Evolutionary conservation across 192 early-diverging fungal genomes (phyloP).

Genomic region (Coemansia erecta): DNA sequence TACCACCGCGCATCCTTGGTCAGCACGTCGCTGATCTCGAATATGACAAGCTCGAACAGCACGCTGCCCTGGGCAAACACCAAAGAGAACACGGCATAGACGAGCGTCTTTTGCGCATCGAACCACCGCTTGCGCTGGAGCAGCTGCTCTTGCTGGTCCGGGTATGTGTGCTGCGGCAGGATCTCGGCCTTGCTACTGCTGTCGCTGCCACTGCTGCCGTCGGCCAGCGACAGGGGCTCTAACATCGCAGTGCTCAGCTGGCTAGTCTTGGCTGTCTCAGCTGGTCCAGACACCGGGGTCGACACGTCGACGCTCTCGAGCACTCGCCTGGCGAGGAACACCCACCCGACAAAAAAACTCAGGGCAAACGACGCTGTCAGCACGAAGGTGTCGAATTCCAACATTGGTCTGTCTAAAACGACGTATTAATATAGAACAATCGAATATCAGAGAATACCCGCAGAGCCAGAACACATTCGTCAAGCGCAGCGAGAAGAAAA

Average conservation of each 20-base stretch:
- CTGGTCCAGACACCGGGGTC: conserved; percentile 24
- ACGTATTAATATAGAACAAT: too few species aligned
- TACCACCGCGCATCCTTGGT: conserved; percentile 68
- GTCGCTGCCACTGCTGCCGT: too few species aligned
- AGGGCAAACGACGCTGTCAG: conserved; percentile 61
- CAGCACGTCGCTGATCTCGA: conserved; percentile 74
- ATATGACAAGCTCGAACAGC: conserved; percentile 79
- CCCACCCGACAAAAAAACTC: conserved; percentile 71
- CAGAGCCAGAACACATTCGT: too few species aligned
- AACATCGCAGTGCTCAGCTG: conserved; percentile 40
- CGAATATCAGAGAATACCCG: too few species aligned
- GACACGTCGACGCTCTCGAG: conserved; percentile 67
- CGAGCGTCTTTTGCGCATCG: conserved; percentile 55
- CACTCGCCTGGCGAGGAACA: conserved; percentile 66
- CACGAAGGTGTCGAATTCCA: conserved; percentile 55
- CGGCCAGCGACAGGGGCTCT: conserved; percentile 11
- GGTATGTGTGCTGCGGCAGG: not conserved
- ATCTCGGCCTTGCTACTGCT: not conserved
- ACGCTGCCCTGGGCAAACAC: conserved; percentile 73
- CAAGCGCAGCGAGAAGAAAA: too few species aligned
- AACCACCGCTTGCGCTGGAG: conserved; percentile 43
- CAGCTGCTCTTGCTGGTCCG: conserved; percentile 34
- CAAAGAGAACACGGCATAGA: conserved; percentile 72
- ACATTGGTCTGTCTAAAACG: not conserved
- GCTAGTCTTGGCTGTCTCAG: conserved; percentile 32